Base-by-base conservation (phyloP, 2,329 filamentous ascomycete species). In the Alternaria sp. region DNA sequence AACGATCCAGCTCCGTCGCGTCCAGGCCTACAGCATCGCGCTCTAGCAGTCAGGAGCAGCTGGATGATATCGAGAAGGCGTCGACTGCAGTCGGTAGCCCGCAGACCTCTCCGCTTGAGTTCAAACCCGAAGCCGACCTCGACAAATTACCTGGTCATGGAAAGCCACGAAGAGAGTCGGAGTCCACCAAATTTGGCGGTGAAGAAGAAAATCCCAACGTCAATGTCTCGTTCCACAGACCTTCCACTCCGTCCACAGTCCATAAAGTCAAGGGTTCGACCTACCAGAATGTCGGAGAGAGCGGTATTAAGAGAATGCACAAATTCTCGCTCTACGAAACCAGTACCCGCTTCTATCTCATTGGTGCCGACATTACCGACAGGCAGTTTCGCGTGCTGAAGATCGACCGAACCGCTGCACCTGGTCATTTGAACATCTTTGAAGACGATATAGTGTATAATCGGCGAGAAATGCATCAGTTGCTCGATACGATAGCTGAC, bases 251-350 rank as follows among this genome's bases (percentile, higher is more conserved):
- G 8, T 70, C 77, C 11, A 71, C 72, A 26, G 73, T 79, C 58
- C 78, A 80, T 51, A 76, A 80, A 52, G 73, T 73, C 59, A 82
- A 77, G 57, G 75, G 72, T 25, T 75, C 79, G n/a, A 73, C 73
- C 11, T 82, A 81, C 55, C 75, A 79, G 43, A 82, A 81, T 61
- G 80, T 81, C 54, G 80, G 80, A 4, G 81, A 83, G 54, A 79
- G 78, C 44, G 81, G 81, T 4, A 76, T 82, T 44, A 79, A 80
- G 66, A 77, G 80, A 54, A 97, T 99, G 93, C 93, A 97, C 83
- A 96, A 96, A 75, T 98, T 97, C 80, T 96, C 92, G n/a, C 83
- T 99, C 21, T 98, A 99, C 80, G 96, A 99, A 83, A 99, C 96
- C 4, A 92, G 93, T 12, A 93, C 90, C 59, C 88, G 93, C 56